phyloP scores from a whole-genome alignment of 176 grass and related monocot species.

The Oryza longistaminata region DNA sequence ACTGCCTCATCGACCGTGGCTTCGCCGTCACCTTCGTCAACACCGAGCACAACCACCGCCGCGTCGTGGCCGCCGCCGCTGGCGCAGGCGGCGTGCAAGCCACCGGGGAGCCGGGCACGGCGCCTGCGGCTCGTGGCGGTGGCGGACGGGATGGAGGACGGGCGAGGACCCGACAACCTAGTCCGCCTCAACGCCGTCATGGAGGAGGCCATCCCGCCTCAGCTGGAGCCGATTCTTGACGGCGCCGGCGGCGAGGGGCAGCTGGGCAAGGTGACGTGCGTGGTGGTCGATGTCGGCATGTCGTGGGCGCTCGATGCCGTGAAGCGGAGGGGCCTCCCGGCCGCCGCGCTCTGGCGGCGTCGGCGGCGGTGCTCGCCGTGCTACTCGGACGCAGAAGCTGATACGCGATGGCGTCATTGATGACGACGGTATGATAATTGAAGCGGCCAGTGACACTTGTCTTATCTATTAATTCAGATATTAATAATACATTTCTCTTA shows the following conservation, averaged over 20 bases:
- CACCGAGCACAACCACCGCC: conserved; percentile 64
- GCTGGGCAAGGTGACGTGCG: conserved; percentile 36
- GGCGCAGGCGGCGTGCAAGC: too few species aligned
- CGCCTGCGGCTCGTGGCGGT: conserved; percentile 33
- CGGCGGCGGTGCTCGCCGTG: conserved; percentile 7
- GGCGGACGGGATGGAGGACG: conserved; percentile 36
- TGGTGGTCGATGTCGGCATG: conserved; percentile 44
- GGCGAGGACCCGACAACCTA: conserved; percentile 35
- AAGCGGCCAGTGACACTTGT: not conserved
- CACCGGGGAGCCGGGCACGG: not conserved
- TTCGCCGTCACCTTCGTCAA: conserved; percentile 75
- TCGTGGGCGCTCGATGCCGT: conserved; percentile 39
- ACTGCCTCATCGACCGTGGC: conserved; percentile 57
- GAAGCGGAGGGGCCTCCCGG: conserved; percentile 17
- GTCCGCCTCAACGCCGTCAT: conserved; percentile 30
- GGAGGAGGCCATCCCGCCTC: conserved; percentile 35
- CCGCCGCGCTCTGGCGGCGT: conserved; percentile 43
- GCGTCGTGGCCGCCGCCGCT: not conserved
- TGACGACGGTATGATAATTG: conserved; percentile 38
- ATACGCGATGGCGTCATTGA: conserved; percentile 50
- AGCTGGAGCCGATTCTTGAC: conserved; percentile 39
- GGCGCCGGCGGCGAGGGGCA: not conserved
- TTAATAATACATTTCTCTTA: too few species aligned
- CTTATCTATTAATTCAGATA: too few species aligned
- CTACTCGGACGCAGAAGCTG: conserved; percentile 18